Evolutionary conservation across 257 asterid species (phyloP).

Genomic region (Lithospermum erythrorhizon): DNA sequence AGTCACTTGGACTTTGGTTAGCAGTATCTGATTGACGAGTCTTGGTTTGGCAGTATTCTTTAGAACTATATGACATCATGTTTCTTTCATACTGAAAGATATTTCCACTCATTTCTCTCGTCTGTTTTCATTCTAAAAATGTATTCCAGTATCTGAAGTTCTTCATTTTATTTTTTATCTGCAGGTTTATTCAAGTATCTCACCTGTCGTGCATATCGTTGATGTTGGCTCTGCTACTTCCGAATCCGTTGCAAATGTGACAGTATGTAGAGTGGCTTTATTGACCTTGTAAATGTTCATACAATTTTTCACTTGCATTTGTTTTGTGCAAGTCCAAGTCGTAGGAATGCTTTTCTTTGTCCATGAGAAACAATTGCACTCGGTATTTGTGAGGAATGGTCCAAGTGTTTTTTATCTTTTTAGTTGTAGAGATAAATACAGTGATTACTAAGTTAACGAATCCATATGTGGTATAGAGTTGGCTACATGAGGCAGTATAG

Average conservation of each 20-base stretch:
- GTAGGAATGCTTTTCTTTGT: too few relatives aligned
- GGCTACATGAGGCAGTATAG: too few relatives aligned
- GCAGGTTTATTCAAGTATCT: slow-evolving; percentile 82
- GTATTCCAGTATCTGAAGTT: slow-evolving; percentile 3
- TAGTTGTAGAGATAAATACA: too few relatives aligned
- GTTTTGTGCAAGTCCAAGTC: too few relatives aligned
- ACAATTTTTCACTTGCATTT: too few relatives aligned
- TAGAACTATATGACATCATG: not conserved
- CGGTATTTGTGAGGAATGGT: too few relatives aligned
- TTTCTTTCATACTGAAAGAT: not conserved
- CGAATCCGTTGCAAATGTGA: slow-evolving; percentile 73
- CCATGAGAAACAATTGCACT: too few relatives aligned
- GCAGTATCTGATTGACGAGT: not conserved
- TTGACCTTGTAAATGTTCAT: not conserved
- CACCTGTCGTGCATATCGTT: slow-evolving; percentile 82
- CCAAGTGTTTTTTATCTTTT: too few relatives aligned
- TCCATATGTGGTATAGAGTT: too few relatives aligned
- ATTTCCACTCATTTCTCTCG: not conserved
- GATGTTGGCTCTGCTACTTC: slow-evolving; percentile 69
- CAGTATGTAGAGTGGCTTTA: slow-evolving; percentile 40
- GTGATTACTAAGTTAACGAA: too few relatives aligned
- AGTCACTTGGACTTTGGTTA: not conserved
- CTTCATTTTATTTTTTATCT: not conserved
- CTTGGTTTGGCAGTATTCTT: not conserved
- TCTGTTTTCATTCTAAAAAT: slow-evolving; percentile 1